Evolutionary conservation across 2,329 filamentous ascomycete species (phyloP), one percentile per base, ranked within the genome.

Genomic region (Fusarium sp.): DNA sequence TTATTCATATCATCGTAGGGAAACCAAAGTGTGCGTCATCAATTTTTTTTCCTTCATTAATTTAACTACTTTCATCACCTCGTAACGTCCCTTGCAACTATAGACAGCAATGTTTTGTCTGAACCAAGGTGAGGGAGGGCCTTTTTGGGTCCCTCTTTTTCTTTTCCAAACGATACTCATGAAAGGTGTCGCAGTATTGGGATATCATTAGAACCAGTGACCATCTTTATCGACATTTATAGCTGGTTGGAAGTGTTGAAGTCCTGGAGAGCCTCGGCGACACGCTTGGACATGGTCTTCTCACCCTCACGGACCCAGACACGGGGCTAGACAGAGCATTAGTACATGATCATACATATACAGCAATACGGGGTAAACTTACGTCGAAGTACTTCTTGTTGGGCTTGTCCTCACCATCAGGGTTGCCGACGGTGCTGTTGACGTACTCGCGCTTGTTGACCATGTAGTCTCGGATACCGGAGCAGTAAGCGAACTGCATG

Each of bases 261-360:
- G 86, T 98, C 95, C 76, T 90, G 85, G 68, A 99, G 90, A 63
- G 92, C 95, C 79, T 90, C 88, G 73, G 88, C 78, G 71, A 97
- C 88, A 82, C 96, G 92, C 75, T 85, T 83, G 77, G 85, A 87
- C 96, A 98, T 99, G 77, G 91, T 94, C 90, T 97, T 97, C 89
- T 99, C 96, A 77, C 95, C 96, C 85, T 94, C 92, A 64, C 94
- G 91, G 67, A 97, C 93, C 95, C 94, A 97, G 78, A 97, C 93
- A 82, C 94, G 90, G 75, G 94, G 93, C 84, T 92, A 80, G 72
- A 56, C 25, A 17, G n/a, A 37, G 10, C 9, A 23, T 68, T 45
- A 68, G 61, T 35, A 47, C 25, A 15, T 35, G 42, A 40, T 27
- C 13, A 18, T 45, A 39, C 11, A 20, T 10, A 17, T 5, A 15